These are phyloP conservation scores for Blepharisma undulans DNA, from an alignment of 169 alveolate genomes.

Conservation along the genomic window DNA sequence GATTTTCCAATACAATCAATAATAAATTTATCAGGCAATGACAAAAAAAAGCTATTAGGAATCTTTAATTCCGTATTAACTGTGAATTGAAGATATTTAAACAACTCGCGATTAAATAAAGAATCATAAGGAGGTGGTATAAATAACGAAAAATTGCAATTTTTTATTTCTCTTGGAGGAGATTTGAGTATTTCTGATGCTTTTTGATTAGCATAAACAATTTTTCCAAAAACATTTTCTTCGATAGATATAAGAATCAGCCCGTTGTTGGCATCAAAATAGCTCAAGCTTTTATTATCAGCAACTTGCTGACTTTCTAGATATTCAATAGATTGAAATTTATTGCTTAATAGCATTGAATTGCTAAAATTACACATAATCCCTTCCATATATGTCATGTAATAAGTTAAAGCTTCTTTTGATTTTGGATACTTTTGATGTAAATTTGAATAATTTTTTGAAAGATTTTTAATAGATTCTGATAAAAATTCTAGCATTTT, in stretches of 20 bases:
- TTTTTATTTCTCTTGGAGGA: not conserved
- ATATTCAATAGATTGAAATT: not conserved
- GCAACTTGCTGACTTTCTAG: not conserved
- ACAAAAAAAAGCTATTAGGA: not conserved
- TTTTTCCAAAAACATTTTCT: not conserved
- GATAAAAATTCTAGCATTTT: not conserved
- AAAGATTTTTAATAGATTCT: not conserved
- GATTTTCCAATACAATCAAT: not conserved
- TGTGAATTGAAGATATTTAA: not conserved
- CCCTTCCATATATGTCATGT: not conserved
- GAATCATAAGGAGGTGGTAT: not conserved
- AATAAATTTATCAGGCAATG: not conserved
- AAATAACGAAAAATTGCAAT: not conserved
- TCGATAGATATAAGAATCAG: not conserved
- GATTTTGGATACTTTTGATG: not conserved
- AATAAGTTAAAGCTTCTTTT: not conserved
- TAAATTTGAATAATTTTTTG: not conserved
- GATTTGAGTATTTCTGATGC: not conserved
- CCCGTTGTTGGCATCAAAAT: not conserved
- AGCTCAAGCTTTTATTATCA: not conserved
- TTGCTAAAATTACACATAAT: not conserved
- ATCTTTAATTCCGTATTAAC: not conserved
- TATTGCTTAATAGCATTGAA: not conserved
- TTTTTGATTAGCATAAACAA: not conserved
- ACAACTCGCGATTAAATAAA: not conserved